Evolutionary conservation across 2,329 filamentous ascomycete species (phyloP).

Genomic region (Periconia sp.): DNA sequence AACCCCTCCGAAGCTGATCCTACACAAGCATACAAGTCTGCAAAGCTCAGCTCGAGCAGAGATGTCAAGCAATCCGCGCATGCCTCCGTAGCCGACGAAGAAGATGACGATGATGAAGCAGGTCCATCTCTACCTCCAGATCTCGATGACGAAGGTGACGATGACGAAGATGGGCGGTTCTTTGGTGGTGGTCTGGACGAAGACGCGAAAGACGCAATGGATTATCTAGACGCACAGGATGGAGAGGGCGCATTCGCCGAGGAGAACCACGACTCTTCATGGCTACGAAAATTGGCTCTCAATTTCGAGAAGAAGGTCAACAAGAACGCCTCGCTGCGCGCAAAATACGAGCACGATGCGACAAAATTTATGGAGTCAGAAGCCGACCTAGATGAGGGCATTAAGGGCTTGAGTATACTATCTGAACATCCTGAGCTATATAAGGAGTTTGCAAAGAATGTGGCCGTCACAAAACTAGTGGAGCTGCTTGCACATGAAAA

Average conservation of each 20-base stretch:
- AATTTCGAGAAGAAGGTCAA: constrained; percentile 90
- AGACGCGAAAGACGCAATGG: constrained; percentile 80
- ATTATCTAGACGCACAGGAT: constrained; percentile 80
- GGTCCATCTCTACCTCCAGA: constrained; percentile 63
- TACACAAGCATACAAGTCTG: constrained; percentile 66
- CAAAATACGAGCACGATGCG: constrained; percentile 75
- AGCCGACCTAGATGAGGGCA: constrained; percentile 85
- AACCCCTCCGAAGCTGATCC: constrained; percentile 59
- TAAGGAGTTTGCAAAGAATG: constrained; percentile 76
- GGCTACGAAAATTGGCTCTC: constrained; percentile 81
- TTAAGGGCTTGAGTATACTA: constrained; percentile 85
- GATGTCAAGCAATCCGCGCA: constrained; percentile 58
- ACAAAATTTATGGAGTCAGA: constrained; percentile 84
- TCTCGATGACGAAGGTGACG: constrained; percentile 60
- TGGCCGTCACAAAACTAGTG: constrained; percentile 76
- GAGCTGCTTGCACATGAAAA: constrained; percentile 91
- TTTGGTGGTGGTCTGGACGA: constrained; percentile 90
- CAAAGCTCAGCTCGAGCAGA: constrained; percentile 59
- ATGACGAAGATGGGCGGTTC: constrained; percentile 90
- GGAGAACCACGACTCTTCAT: constrained; percentile 81
- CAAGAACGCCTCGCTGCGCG: constrained; percentile 87
- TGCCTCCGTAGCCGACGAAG: constrained; percentile 56
- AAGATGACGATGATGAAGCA: constrained; percentile 52
- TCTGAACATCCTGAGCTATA: constrained; percentile 87
- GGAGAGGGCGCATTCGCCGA: constrained; percentile 58